Evolutionary conservation across 768 basidiomycete genomes (phyloP).

Genomic region (Tulasnella calospora): DNA sequence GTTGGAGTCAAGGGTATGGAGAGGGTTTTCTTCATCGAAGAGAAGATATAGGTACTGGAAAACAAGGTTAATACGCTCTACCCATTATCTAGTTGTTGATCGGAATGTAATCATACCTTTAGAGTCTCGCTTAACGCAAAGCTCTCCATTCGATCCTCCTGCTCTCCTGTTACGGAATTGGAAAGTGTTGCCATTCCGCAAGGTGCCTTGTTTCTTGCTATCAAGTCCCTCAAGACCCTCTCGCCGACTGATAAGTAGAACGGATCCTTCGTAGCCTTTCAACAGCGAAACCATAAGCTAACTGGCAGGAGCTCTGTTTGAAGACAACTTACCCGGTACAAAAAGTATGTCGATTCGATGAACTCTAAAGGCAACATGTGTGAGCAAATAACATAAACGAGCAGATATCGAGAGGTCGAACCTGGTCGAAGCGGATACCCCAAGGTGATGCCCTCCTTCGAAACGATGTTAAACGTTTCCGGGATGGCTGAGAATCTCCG

Average conservation of each 20-base stretch:
- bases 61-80: background rate
- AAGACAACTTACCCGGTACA: constrained; percentile 65
- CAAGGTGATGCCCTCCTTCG: constrained; percentile 61
- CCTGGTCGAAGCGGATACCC: constrained; percentile 80
- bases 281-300: background rate
- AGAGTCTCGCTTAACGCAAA: constrained; percentile 91
- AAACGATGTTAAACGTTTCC: constrained; percentile 84
- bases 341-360: constrained; percentile 93
- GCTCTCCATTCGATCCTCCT: constrained; percentile 94
- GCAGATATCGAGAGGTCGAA: constrained; percentile 31
- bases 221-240: constrained; percentile 71
- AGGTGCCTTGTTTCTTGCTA: constrained; percentile 65
- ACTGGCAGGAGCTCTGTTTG: background rate
- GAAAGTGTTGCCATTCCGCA: constrained; percentile 83
- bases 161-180: constrained; percentile 69
- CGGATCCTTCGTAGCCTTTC: constrained; percentile 81
- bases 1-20: constrained; percentile 74
- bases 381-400: background rate
- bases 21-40: constrained; percentile 77
- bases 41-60: constrained; percentile 84
- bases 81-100: constrained; percentile 26
- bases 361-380: constrained; percentile 53
- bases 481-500: constrained; percentile 79
- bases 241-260: constrained; percentile 92
- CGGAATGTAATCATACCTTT: constrained; percentile 50